Percentiles rank a stretch among this genome's conserved stretches.
Evolutionary conservation across 352 stramenopile species (phyloP).

Genomic region (Phytophthora chlamydospora): DNA sequence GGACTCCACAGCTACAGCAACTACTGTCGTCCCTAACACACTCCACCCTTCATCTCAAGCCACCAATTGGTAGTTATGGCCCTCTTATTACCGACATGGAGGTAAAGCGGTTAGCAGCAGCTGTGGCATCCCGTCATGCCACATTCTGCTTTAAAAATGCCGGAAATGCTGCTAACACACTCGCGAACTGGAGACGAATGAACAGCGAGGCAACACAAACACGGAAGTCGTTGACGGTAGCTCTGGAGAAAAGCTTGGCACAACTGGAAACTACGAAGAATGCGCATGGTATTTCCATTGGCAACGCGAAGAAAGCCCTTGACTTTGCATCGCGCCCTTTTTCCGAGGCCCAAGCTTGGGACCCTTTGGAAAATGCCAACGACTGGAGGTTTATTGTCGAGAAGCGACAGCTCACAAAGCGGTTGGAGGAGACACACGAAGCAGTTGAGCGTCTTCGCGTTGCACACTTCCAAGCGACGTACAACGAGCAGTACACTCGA

Average conservation of each 20-base stretch:
- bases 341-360: slow-evolving; percentile 72
- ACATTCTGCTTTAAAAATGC: slow-evolving; percentile 34
- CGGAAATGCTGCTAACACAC: slow-evolving; percentile 22
- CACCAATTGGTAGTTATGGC: background rate
- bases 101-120: slow-evolving; percentile 18
- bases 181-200: slow-evolving; percentile 50
- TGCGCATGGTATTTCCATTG: slow-evolving; percentile 34
- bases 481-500: slow-evolving; percentile 60
- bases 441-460: slow-evolving; percentile 53
- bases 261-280: slow-evolving; percentile 27
- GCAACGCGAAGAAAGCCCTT: slow-evolving; percentile 50
- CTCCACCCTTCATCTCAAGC: background rate
- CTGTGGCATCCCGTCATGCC: slow-evolving; percentile 17
- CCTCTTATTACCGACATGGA: slow-evolving; percentile 35
- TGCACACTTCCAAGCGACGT: slow-evolving; percentile 65
- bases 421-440: slow-evolving; percentile 37
- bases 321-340: slow-evolving; percentile 64
- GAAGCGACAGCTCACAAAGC: slow-evolving; percentile 61
- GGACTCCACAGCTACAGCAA: slow-evolving; percentile 52
- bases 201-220: slow-evolving; percentile 43
- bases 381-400: slow-evolving; percentile 71
- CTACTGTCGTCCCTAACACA: slow-evolving; percentile 27
- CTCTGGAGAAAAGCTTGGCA: slow-evolving; percentile 31
- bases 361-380: slow-evolving; percentile 83
- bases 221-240: slow-evolving; percentile 39